These are phyloP conservation scores for Sporothrix globosa DNA, from an alignment of 2,329 filamentous ascomycete species.

Conservation along the genomic window DNA sequence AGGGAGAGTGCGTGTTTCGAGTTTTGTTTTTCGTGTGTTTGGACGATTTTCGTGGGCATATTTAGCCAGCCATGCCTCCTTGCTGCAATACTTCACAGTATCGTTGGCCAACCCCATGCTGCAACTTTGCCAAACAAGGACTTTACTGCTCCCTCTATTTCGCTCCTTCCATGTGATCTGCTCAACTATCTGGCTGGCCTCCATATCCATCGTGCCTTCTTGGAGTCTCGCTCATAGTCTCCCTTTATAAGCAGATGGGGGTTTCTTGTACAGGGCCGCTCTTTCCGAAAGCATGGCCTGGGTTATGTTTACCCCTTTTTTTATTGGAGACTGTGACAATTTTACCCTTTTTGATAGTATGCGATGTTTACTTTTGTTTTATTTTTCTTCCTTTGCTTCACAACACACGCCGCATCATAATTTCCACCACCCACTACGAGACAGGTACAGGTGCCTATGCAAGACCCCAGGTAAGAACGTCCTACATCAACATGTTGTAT, in stretches of 20 bases:
- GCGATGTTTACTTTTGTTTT: too few relatives aligned
- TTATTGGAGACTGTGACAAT: neutral
- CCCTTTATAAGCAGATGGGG: neutral
- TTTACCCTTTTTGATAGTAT: neutral
- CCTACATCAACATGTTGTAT: neutral
- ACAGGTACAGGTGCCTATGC: neutral
- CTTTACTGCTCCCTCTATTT: neutral
- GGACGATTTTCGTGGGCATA: neutral
- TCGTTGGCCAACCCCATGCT: neutral
- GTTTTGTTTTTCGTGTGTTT: neutral
- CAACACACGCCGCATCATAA: neutral
- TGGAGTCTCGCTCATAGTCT: neutral
- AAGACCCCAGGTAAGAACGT: neutral
- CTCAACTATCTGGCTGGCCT: neutral
- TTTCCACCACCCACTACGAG: neutral
- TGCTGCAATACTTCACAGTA: neutral
- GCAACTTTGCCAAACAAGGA: neutral
- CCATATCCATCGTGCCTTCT: constrained; percentile 4
- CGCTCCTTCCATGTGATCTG: neutral
- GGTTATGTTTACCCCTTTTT: neutral
- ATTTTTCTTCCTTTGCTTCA: neutral
- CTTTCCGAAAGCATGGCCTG: neutral
- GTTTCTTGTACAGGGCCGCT: neutral
- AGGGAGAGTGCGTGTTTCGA: neutral
- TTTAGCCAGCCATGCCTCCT: neutral